Evolutionary conservation across 495 filamentous ascomycete species (phyloP).

Genomic region (Penicillium herquei): DNA sequence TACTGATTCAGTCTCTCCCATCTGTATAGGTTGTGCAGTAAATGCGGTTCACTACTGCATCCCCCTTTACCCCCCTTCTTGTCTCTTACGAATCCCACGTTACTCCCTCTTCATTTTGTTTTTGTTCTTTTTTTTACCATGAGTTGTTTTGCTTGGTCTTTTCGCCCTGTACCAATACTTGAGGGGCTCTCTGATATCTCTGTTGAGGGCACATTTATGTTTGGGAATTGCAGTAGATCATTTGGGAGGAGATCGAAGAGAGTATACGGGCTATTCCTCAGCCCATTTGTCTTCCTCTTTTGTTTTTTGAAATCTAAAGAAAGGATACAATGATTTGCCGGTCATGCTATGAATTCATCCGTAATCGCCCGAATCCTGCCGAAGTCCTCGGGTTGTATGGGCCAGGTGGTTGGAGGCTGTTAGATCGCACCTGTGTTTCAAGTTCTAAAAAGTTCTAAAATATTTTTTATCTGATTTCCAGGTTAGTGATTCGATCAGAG

Average conservation of each 20-base stretch:
- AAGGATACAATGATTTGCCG: neutral
- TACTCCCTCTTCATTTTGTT: conserved; percentile 3
- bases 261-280: conserved; percentile 2
- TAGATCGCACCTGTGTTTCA: too few relatives aligned
- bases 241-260: neutral
- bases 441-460: too few relatives aligned
- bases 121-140: neutral
- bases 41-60: conserved; percentile 3
- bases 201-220: conserved; percentile 1
- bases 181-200: neutral
- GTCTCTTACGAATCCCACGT: conserved; percentile 4
- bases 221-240: conserved; percentile 8
- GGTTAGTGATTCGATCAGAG: too few relatives aligned
- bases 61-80: neutral
- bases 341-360: too few relatives aligned
- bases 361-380: too few relatives aligned
- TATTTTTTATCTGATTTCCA: too few relatives aligned
- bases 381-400: too few relatives aligned
- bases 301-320: conserved; percentile 2
- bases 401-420: too few relatives aligned
- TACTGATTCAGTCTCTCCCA: conserved; percentile 3
- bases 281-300: conserved; percentile 4
- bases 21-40: conserved; percentile 27
- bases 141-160: conserved; percentile 2
- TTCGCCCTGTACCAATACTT: conserved; percentile 23